Base-by-base conservation (phyloP, 192 early-diverging fungal species). In the Spinellus fusiger region DNA sequence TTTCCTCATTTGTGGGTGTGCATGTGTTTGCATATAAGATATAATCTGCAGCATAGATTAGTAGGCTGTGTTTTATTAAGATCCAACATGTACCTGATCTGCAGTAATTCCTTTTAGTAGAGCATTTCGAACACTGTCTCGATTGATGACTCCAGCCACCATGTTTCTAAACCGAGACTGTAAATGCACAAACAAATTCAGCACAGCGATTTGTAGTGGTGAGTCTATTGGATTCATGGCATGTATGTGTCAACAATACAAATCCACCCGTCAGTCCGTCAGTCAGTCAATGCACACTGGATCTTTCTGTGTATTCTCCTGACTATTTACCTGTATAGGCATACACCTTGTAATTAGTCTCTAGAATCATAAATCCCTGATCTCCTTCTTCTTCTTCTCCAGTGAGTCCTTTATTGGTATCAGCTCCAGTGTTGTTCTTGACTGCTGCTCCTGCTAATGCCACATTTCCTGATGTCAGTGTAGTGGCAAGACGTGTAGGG, bases 311-410 rank as follows among this genome's bases (percentile, higher is more conserved):
- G 6, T 25, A 9, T n/a, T 20, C 23, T 32, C 18, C 25, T 49
- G 29, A 25, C 32, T 2, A n/a, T 4, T 33, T 72, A 88, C 87
- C 75, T 38, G 94, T 97, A 70, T 96, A 98, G 0, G 96, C 94
- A 68, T 98, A 98, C 10, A 98, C 60, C 13, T 88, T 79, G 63
- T 90, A 96, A 72, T 98, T 98, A 1, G 96, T 98, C 64, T 98
- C 96, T 13, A 98, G 61, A 22, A 98, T 85, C 60, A 98, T 88
- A 69, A 87, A 98, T 25, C 94, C 94, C 26, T 80, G 74, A 12
- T 84, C 77, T 49, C 74, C 74, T 25, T 67, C 72, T n/a, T 74
- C 73, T 29, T 55, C 67, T 6, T 51, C 59, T 3, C 56, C 65
- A 34, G 68, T 74, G 5, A 26, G 51, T 25, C 68, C 56, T 32